These are phyloP conservation scores for Calonectria pteridis DNA, from an alignment of 2,329 filamentous ascomycete genomes.

Conservation along the genomic window DNA sequence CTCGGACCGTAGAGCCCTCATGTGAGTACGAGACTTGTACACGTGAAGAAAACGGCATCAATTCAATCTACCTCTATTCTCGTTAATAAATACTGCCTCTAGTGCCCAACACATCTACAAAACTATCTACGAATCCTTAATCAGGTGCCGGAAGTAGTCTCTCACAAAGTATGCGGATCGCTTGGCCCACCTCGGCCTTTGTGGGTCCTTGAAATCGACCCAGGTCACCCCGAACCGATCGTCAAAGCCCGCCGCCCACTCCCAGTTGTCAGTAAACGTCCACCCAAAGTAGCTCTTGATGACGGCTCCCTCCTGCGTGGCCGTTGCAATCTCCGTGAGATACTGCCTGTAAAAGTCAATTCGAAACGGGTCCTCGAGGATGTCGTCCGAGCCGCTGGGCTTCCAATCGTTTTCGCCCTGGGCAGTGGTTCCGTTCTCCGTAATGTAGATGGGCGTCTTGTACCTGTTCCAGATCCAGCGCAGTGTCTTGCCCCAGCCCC, in stretches of 20 bases:
- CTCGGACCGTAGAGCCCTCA: too few relatives aligned
- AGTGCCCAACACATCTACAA: neutral
- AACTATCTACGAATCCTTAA: constrained; percentile 25
- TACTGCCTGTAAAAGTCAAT: constrained; percentile 55
- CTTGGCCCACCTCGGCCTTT: constrained; percentile 37
- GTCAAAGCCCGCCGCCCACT: constrained; percentile 57
- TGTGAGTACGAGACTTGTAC: neutral
- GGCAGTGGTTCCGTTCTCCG: constrained; percentile 57
- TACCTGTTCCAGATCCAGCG: constrained; percentile 57
- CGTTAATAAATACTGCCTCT: neutral
- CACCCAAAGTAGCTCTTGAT: constrained; percentile 57
- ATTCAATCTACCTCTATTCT: neutral
- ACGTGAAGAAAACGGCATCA: neutral
- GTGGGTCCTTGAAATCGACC: constrained; percentile 50
- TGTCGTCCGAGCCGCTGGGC: constrained; percentile 45
- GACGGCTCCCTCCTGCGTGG: constrained; percentile 52
- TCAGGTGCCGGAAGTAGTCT: constrained; percentile 35
- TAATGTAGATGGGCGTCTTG: constrained; percentile 56
- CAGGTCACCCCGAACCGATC: constrained; percentile 56
- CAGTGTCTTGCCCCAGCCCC: constrained; percentile 53
- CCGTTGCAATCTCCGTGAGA: constrained; percentile 52
- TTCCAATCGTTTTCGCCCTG: constrained; percentile 52
- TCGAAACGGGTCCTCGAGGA: constrained; percentile 54
- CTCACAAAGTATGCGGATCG: constrained; percentile 39
- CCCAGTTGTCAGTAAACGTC: constrained; percentile 59